Percentiles rank a stretch among this genome's conserved stretches.
These are phyloP conservation scores for Bassia scoparia DNA, from an alignment of 148 eudicot species.

Conservation along the genomic window DNA sequence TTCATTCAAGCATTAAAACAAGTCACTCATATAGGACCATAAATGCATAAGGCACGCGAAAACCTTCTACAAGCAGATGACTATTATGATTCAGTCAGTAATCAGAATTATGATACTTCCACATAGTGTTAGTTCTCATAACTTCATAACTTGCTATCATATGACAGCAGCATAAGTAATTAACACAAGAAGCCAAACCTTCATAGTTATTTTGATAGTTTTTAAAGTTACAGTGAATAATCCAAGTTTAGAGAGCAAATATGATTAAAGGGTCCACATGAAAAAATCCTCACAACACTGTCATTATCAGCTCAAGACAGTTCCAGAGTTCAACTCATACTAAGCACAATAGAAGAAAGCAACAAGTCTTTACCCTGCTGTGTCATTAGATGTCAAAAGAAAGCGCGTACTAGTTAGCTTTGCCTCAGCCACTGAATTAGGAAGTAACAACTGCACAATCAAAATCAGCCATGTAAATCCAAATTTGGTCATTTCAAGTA, in stretches of 20 bases:
- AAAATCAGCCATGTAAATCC: not conserved
- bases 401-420: slow-evolving; percentile 40
- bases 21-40: slow-evolving; percentile 1
- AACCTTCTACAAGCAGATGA: not conserved
- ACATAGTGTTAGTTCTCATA: not conserved
- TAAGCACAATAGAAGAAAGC: not conserved
- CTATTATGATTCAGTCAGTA: not conserved
- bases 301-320: slow-evolving; percentile 3
- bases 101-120: slow-evolving; percentile 1
- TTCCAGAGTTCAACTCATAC: not conserved
- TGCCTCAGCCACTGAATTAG: slow-evolving; percentile 30
- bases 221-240: not conserved
- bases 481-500: too few species aligned
- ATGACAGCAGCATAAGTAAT: not conserved
- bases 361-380: slow-evolving; percentile 42
- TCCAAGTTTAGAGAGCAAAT: not conserved
- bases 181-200: not conserved
- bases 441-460: slow-evolving; percentile 44
- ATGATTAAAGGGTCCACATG: not conserved
- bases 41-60: not conserved
- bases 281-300: slow-evolving; percentile 1
- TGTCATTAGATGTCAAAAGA: slow-evolving; percentile 49
- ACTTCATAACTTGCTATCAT: not conserved
- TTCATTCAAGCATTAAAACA: not conserved
- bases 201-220: not conserved